Conservation (phyloP, 2,329 filamentous ascomycete species). For the Penicillium brevicompactum region DNA sequence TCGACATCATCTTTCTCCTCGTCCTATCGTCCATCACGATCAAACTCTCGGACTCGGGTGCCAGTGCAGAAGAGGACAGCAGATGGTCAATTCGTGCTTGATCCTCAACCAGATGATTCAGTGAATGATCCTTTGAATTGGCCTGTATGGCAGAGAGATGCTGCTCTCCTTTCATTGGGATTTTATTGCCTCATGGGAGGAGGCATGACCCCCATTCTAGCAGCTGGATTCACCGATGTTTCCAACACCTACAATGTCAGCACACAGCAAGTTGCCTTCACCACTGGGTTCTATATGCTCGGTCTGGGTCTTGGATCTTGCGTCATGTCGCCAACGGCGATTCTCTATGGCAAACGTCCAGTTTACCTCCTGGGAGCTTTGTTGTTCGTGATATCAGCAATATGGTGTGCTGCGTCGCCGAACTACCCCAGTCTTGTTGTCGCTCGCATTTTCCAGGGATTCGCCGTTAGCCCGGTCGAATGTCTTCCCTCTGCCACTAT, state of each 20-base stretch:
- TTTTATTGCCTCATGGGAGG: constrained; percentile 93
- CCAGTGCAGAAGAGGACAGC: constrained; percentile 70
- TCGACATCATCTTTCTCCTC: constrained; percentile 59
- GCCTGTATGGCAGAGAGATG: constrained; percentile 78
- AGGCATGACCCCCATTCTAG: constrained; percentile 86
- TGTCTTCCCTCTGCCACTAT: constrained; percentile 92
- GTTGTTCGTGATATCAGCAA: constrained; percentile 72
- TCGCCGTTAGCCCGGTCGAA: constrained; percentile 87
- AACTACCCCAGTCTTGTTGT: constrained; percentile 77
- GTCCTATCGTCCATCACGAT: constrained; percentile 42
- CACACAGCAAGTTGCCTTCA: constrained; percentile 75
- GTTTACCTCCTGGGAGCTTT: constrained; percentile 80
- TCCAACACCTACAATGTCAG: constrained; percentile 67
- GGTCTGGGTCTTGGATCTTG: constrained; percentile 84
- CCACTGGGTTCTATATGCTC: constrained; percentile 92
- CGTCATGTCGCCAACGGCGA: constrained; percentile 84
- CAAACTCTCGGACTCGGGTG: constrained; percentile 38
- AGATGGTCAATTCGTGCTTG: constrained; percentile 81
- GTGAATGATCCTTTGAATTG: constrained; percentile 92
- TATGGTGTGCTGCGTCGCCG: constrained; percentile 87
- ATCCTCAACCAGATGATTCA: constrained; percentile 90
- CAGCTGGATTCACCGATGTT: constrained; percentile 85
- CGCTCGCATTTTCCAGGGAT: constrained; percentile 82
- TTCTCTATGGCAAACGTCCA: constrained; percentile 85
- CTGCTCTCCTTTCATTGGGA: constrained; percentile 77